Evolutionary conservation across 345 rosid species (phyloP).

Genomic region (Populus davidiana): DNA sequence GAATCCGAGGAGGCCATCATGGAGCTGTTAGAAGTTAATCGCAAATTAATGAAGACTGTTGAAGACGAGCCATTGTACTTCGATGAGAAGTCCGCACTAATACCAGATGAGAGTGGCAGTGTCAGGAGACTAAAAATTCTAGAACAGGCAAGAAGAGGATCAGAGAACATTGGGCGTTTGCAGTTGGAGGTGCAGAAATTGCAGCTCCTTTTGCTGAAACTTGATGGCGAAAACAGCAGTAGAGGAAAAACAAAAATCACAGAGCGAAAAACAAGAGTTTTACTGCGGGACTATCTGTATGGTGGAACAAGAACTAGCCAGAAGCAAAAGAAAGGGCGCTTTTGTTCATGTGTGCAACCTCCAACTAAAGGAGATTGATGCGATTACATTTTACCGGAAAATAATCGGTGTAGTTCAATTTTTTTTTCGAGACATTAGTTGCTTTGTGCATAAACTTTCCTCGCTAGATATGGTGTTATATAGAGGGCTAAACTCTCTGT

Average conservation of each 20-base stretch:
- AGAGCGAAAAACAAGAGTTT: constrained; percentile 61
- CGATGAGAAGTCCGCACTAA: constrained; percentile 43
- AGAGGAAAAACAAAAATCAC: constrained; percentile 40
- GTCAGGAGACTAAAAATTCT: constrained; percentile 46
- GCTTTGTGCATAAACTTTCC: constrained; percentile 34
- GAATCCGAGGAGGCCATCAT: constrained; percentile 70
- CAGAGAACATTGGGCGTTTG: constrained; percentile 81
- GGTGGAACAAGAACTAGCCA: constrained; percentile 49
- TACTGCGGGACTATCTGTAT: constrained; percentile 74
- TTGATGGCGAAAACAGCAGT: constrained; percentile 63
- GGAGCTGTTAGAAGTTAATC: constrained; percentile 58
- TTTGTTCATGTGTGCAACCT: constrained; percentile 81
- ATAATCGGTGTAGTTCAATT: constrained; percentile 16
- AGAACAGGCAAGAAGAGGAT: constrained; percentile 77
- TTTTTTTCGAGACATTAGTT: constrained; percentile 1
- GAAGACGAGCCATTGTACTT: constrained; percentile 42
- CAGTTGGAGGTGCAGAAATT: constrained; percentile 90
- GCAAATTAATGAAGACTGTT: constrained; percentile 51
- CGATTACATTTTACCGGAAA: neutral
- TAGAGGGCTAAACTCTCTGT: constrained; percentile 7
- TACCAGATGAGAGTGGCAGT: constrained; percentile 45
- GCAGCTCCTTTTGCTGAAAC: constrained; percentile 66
- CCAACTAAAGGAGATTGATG: constrained; percentile 57
- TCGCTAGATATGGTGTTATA: constrained; percentile 4
- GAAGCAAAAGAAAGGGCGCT: constrained; percentile 48